phyloP scores from a whole-genome alignment of 768 basidiomycete species.

The Suillus clintonianus region DNA sequence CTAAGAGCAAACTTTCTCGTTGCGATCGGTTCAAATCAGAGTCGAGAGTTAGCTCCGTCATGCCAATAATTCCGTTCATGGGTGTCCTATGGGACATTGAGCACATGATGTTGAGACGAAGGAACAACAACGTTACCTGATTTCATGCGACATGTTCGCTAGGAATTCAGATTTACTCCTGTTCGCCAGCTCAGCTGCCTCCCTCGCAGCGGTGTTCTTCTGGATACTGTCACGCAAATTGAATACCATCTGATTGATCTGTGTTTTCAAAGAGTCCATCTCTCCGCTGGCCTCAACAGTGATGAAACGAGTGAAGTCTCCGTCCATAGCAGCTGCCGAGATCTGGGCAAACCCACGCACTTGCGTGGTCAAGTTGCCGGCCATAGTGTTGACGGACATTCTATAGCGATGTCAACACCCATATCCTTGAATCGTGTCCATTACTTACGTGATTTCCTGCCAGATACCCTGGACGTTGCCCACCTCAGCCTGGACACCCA shows the following conservation, averaged over 20 bases:
- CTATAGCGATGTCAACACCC: slow-evolving; percentile 39
- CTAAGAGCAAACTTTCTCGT: slow-evolving; percentile 91
- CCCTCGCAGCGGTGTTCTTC: slow-evolving; percentile 97
- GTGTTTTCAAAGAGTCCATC: slow-evolving; percentile 99
- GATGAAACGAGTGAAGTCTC: slow-evolving; percentile 98
- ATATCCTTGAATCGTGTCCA: not conserved
- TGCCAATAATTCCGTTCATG: slow-evolving; percentile 99
- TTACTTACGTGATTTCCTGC: slow-evolving; percentile 94
- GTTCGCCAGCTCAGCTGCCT: slow-evolving; percentile 98
- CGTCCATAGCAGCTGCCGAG: slow-evolving; percentile 97
- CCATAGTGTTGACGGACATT: slow-evolving; percentile 97
- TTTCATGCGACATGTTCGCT: slow-evolving; percentile 98
- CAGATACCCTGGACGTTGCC: slow-evolving; percentile 97
- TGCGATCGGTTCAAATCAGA: slow-evolving; percentile 94
- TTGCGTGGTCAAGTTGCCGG: slow-evolving; percentile 93
- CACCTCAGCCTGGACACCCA: slow-evolving; percentile 96
- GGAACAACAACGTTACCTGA: slow-evolving; percentile 60
- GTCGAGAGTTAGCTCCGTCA: slow-evolving; percentile 97
- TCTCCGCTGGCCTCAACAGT: slow-evolving; percentile 98
- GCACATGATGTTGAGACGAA: not conserved
- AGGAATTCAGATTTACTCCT: slow-evolving; percentile 96
- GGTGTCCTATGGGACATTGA: slow-evolving; percentile 69
- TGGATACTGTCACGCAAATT: slow-evolving; percentile 95
- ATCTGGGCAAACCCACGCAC: slow-evolving; percentile 99
- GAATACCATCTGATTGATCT: slow-evolving; percentile 99